Evolutionary conservation across 768 basidiomycete species (phyloP).

Genomic region (Pisolithus tinctorius): DNA sequence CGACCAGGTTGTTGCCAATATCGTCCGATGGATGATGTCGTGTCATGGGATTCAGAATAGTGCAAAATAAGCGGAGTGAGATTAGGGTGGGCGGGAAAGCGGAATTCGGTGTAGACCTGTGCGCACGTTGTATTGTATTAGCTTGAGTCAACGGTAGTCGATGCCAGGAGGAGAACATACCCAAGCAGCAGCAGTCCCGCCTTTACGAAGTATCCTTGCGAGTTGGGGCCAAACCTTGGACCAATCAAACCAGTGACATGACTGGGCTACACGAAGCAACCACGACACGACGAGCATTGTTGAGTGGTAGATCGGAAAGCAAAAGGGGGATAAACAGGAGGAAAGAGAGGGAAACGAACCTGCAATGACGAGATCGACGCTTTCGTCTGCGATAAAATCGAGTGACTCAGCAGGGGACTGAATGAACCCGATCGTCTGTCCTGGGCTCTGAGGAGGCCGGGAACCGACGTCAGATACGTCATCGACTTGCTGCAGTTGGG

Average conservation of each 20-base stretch:
- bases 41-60: conserved; percentile 52
- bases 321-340: not conserved
- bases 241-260: conserved; percentile 82
- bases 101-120: conserved; percentile 64
- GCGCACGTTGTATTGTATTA: not conserved
- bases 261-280: conserved; percentile 47
- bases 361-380: conserved; percentile 61
- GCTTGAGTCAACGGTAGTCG: not conserved
- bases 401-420: conserved; percentile 51
- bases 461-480: not conserved
- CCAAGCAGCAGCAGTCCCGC: conserved; percentile 71
- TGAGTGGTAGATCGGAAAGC: not conserved
- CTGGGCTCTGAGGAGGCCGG: conserved; percentile 4
- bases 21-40: conserved; percentile 47
- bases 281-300: not conserved
- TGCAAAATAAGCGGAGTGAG: conserved; percentile 53
- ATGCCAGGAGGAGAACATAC: conserved; percentile 30
- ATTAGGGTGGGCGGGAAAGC: conserved; percentile 50
- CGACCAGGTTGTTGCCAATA: conserved; percentile 79
- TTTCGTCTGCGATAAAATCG: conserved; percentile 37
- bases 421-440: conserved; percentile 21
- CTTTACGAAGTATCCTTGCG: conserved; percentile 47
- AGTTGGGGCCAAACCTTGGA: conserved; percentile 63
- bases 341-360: conserved; percentile 32
- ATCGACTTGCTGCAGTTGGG: not conserved